Base-by-base conservation (phyloP, 1,284 basidiomycete genomes). In the Hymenochaete sp. region DNA sequence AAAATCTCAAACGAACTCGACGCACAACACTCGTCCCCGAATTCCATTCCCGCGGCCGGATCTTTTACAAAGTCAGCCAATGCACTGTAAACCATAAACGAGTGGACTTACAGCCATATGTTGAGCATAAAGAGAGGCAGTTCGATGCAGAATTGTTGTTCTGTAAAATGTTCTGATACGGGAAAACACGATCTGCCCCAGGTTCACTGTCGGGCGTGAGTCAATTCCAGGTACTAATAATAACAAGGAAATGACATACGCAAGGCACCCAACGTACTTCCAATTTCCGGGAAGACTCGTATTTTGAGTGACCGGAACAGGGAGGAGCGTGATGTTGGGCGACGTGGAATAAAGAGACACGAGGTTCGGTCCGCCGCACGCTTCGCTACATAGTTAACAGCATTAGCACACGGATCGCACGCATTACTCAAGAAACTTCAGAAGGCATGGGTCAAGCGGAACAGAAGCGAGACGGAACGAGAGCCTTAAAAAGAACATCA, bases 321-420 rank as follows among this genome's bases (percentile, higher is more conserved):
- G 74, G 16, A 77, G 61, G 6, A 67, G 67, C 0, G 67, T 72
- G 35, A 85, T 64, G 32, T 64, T 70, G 3, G 64, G 66, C 0
- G 61, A 71, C 0, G 71, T 65, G 0, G 75, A 68, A 54, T 87
- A 88, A 9, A 85, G 73, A 0, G 80, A 83, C 36, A 87, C 57
- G n/a, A 75, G 71, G 55, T 77, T 78, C 1, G 76, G 71, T 8
- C 75, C 82, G 54, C 84, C 84, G 52, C 83, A 86, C 33, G 74
- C 73, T 59, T 83, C 69, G 19, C 78, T 83, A 9, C 31, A 18
- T 10, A n/a, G 32, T 14, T 3, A 41, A 28, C 22, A 18, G 27
- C 32, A 24, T 27, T 14, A 33, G n/a, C 5, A 14, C 31, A 10
- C 5, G 11, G 29, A 11, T 33, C 16, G 3, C n/a, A 27, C 11